Evolutionary conservation across 2,329 filamentous ascomycete genomes (phyloP).

Genomic region (Aureobasidium melanogenum): DNA sequence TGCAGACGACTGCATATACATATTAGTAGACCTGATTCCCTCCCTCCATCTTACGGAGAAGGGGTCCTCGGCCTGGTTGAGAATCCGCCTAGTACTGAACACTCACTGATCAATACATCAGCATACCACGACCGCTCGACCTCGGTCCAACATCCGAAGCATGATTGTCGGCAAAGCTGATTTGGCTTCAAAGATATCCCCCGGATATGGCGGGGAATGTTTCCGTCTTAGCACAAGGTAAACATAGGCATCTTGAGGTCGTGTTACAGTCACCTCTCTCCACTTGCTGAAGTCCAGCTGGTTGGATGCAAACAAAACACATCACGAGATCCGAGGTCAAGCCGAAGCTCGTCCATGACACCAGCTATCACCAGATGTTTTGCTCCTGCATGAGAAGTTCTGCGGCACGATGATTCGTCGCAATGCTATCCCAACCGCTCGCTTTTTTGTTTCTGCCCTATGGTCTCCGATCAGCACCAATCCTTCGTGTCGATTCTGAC

Average conservation of each 20-base stretch:
- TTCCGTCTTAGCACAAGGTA: background rate
- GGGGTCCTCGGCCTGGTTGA: no score
- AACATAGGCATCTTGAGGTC: background rate
- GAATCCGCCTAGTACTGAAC: background rate
- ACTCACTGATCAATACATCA: background rate
- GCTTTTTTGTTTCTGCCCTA: background rate
- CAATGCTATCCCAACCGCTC: background rate
- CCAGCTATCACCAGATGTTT: slow-evolving; percentile 6
- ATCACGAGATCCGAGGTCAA: slow-evolving; percentile 6
- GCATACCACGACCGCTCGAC: background rate
- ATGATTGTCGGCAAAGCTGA: background rate
- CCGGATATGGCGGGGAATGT: background rate
- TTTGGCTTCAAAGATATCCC: background rate
- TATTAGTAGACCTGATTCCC: background rate
- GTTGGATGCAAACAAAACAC: background rate
- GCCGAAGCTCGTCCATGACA: background rate
- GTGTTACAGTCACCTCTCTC: background rate
- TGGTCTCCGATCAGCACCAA: background rate
- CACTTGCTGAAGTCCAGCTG: background rate
- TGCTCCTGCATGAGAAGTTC: background rate
- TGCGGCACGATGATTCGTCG: background rate
- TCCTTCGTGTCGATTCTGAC: background rate
- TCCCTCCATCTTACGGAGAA: background rate
- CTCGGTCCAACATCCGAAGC: background rate
- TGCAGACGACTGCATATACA: background rate